Conservation (phyloP, 306 rosid species). For the Spatholobus suberectus region DNA sequence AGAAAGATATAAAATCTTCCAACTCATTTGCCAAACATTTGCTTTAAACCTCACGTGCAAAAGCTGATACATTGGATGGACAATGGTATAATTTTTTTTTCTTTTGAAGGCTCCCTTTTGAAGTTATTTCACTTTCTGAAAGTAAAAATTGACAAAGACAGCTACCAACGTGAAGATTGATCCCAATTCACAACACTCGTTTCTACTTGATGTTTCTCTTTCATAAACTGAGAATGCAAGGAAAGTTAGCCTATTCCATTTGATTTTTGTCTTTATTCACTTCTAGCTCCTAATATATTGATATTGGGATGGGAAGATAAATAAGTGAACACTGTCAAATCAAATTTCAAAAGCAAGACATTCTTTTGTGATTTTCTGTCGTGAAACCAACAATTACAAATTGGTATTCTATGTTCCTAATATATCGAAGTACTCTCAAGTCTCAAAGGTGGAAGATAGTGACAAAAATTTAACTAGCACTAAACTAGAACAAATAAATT, state of each 20-base stretch:
- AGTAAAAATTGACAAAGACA: background rate
- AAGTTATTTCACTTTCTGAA: background rate
- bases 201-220: background rate
- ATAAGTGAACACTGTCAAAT: background rate
- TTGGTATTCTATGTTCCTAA: background rate
- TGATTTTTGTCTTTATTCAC: background rate
- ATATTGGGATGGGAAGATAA: background rate
- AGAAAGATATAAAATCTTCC: background rate
- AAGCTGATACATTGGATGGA: background rate
- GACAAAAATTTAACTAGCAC: background rate
- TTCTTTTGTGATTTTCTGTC: background rate
- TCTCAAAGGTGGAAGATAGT: background rate
- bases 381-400: background rate
- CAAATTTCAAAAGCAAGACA: background rate
- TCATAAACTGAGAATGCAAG: background rate
- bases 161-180: background rate
- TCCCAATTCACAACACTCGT: background rate
- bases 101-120: conserved; percentile 9
- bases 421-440: background rate
- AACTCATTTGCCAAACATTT: background rate
- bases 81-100: background rate
- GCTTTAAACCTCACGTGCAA: background rate
- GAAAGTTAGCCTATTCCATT: background rate
- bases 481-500: background rate
- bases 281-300: background rate